Conservation (phyloP, 441 rosid genomes). For the Kokia cookei region DNA sequence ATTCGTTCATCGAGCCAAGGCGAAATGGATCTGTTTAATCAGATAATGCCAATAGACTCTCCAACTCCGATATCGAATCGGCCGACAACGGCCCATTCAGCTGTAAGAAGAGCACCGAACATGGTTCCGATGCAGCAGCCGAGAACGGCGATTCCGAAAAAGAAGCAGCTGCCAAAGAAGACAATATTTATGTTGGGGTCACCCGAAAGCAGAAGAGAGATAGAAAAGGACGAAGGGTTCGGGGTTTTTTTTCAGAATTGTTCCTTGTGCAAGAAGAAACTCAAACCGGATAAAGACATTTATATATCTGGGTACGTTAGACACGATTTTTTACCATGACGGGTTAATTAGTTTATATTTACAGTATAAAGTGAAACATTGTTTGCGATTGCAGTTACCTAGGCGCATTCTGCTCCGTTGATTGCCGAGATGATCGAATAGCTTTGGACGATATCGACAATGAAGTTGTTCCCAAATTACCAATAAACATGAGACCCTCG, state of each 20-base stretch:
- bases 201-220: not conserved
- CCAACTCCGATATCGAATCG: not conserved
- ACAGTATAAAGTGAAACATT: not conserved
- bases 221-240: constrained; percentile 11
- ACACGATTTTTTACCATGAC: not conserved
- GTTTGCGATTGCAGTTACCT: constrained; percentile 9
- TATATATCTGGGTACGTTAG: constrained; percentile 24
- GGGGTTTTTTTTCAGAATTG: constrained; percentile 20
- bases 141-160: not conserved
- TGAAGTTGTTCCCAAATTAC: not conserved
- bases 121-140: not conserved
- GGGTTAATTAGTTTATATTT: not conserved
- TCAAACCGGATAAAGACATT: not conserved
- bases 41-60: not conserved
- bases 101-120: not conserved
- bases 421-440: constrained; percentile 20
- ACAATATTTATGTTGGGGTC: constrained; percentile 5
- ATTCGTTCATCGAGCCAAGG: no score
- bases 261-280: constrained; percentile 28
- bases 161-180: not conserved
- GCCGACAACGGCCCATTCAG: not conserved
- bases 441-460: constrained; percentile 24
- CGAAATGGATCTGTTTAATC: no score
- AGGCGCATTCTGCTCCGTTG: constrained; percentile 28
- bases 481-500: not conserved